phyloP scores from a whole-genome alignment of 768 basidiomycete genomes.

The Fibroporia radiculosa region DNA sequence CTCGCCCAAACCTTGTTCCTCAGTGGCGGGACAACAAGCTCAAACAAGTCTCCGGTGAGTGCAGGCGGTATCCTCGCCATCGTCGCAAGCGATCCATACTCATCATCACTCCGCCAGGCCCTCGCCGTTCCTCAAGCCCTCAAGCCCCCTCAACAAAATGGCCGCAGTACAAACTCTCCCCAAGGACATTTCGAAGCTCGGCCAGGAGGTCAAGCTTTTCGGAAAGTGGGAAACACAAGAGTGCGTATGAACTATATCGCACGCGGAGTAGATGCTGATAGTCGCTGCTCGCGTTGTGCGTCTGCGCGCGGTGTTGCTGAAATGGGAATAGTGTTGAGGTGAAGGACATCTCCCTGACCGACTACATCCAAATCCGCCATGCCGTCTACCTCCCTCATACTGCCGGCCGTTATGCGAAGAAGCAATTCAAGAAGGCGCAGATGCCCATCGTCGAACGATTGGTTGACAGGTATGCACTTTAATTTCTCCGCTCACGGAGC shows the following conservation, averaged over 20 bases:
- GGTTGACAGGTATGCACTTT: slow-evolving; percentile 78
- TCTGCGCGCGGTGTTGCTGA: background rate
- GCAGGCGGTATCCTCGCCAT: slow-evolving; percentile 10
- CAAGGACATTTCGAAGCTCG: slow-evolving; percentile 73
- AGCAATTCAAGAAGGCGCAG: slow-evolving; percentile 99
- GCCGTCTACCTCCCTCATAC: slow-evolving; percentile 98
- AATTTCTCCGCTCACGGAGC: background rate
- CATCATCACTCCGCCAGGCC: slow-evolving; percentile 1
- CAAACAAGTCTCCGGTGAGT: slow-evolving; percentile 30
- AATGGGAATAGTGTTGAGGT: slow-evolving; percentile 73
- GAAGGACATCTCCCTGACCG: slow-evolving; percentile 97
- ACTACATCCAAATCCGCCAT: slow-evolving; percentile 99
- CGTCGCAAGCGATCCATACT: slow-evolving; percentile 9
- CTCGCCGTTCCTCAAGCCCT: slow-evolving; percentile 13
- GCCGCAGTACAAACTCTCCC: slow-evolving; percentile 66
- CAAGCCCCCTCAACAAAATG: slow-evolving; percentile 32
- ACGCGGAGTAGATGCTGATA: background rate
- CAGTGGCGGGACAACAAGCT: too few species aligned
- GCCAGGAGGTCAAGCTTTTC: slow-evolving; percentile 90
- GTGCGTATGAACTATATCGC: slow-evolving; percentile 43
- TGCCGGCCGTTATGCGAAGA: slow-evolving; percentile 98
- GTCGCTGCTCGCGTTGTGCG: background rate
- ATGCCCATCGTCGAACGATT: slow-evolving; percentile 99
- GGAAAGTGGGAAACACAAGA: slow-evolving; percentile 98
- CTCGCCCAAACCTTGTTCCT: slow-evolving; percentile 24